These are phyloP conservation scores for Powellomyces hirtus DNA, from an alignment of 192 early-diverging fungal species.

Conservation along the genomic window DNA sequence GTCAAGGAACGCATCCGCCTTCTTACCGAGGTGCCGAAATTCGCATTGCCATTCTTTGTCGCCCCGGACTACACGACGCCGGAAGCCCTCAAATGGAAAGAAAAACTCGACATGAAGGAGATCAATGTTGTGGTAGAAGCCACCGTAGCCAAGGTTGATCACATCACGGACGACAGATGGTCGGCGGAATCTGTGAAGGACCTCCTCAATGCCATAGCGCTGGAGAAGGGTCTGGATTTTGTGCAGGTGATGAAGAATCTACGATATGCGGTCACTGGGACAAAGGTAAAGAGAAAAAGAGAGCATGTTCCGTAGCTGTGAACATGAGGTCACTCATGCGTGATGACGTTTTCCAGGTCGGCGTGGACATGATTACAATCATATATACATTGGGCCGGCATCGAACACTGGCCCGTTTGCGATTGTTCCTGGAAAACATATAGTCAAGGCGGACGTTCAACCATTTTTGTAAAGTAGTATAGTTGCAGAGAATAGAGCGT, in stretches of 20 bases:
- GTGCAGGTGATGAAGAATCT: slow-evolving; percentile 21
- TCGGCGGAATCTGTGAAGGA: slow-evolving; percentile 11
- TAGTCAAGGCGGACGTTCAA: too few relatives aligned
- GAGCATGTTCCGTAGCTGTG: background rate
- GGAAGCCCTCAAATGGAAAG: background rate
- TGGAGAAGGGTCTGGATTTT: background rate
- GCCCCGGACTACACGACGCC: background rate
- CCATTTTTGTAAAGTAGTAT: too few relatives aligned
- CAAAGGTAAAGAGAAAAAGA: too few relatives aligned
- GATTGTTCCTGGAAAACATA: too few relatives aligned
- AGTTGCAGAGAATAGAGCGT: too few relatives aligned
- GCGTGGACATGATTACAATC: slow-evolving; percentile 30
- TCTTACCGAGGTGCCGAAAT: slow-evolving; percentile 14
- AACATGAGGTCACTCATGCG: too few relatives aligned
- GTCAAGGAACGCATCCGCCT: slow-evolving; percentile 21
- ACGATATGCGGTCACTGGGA: slow-evolving; percentile 32
- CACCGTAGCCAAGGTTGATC: background rate
- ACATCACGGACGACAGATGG: slow-evolving; percentile 8
- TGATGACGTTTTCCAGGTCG: too few relatives aligned
- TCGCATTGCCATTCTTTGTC: slow-evolving; percentile 4
- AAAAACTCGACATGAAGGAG: background rate
- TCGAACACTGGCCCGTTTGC: slow-evolving; percentile 16
- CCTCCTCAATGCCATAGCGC: slow-evolving; percentile 9
- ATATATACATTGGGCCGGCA: slow-evolving; percentile 23
- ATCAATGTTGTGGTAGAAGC: background rate